Evolutionary conservation across 2,329 filamentous ascomycete species (phyloP).

Genomic region (Penicillium corylophilum): DNA sequence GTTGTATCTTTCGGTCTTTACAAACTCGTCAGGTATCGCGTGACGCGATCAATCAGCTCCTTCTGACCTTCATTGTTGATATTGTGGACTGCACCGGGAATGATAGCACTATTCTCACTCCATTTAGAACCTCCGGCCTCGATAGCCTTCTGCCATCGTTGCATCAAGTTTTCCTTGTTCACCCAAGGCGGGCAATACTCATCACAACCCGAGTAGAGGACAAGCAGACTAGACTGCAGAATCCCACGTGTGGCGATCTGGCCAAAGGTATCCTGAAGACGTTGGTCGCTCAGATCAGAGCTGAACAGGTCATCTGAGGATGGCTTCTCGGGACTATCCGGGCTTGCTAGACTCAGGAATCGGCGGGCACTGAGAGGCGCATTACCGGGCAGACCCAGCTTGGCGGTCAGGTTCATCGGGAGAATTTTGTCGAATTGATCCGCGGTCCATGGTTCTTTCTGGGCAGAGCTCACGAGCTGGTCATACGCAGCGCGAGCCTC

Average conservation of each 20-base stretch:
- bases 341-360: constrained; percentile 58
- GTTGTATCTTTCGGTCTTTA: constrained; percentile 2
- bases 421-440: constrained; percentile 31
- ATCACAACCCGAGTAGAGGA: constrained; percentile 49
- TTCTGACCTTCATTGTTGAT: constrained; percentile 50
- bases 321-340: constrained; percentile 53
- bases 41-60: constrained; percentile 37
- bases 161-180: constrained; percentile 46
- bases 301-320: constrained; percentile 88
- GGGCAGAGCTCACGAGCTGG: constrained; percentile 36
- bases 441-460: constrained; percentile 24
- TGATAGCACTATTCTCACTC: constrained; percentile 50
- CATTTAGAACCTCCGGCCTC: constrained; percentile 43
- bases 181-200: constrained; percentile 46
- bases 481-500: constrained; percentile 30
- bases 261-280: constrained; percentile 65
- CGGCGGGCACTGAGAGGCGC: constrained; percentile 56
- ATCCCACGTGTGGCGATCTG: constrained; percentile 39
- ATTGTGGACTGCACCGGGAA: constrained; percentile 51
- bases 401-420: constrained; percentile 34
- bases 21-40: constrained; percentile 34
- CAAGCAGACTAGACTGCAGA: constrained; percentile 41
- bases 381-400: constrained; percentile 31
- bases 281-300: constrained; percentile 65
- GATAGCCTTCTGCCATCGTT: constrained; percentile 44